Evolutionary conservation across 208 protist genomes (phyloP).

Genomic region (Acanthamoeba pearcei): DNA sequence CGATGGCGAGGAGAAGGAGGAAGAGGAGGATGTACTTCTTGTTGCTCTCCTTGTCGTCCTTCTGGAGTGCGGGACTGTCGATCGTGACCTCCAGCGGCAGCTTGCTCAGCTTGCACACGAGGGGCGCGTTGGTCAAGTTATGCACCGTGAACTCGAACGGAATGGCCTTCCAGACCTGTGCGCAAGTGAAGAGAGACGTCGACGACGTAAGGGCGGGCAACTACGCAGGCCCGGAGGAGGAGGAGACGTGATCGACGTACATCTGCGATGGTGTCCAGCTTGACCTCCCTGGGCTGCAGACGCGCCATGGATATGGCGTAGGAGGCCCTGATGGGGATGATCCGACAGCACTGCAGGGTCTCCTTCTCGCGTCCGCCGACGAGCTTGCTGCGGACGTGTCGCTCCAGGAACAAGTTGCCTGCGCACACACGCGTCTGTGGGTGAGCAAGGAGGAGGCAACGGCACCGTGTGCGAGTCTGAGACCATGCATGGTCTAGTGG

Average conservation of each 20-base stretch:
- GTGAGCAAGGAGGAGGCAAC: background rate
- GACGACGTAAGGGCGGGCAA: background rate
- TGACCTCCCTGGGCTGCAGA: background rate
- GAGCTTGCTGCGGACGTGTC: background rate
- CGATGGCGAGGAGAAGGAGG: background rate
- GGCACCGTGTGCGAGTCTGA: background rate
- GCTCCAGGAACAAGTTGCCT: constrained; percentile 53
- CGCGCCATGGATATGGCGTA: constrained; percentile 51
- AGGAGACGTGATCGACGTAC: background rate
- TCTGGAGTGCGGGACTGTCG: background rate
- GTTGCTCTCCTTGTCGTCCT: background rate
- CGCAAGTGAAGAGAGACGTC: background rate
- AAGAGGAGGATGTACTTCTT: background rate
- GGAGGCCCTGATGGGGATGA: constrained; percentile 22
- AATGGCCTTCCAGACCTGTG: constrained; percentile 15
- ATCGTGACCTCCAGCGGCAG: constrained; percentile 29
- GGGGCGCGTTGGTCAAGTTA: constrained; percentile 22
- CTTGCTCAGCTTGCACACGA: background rate
- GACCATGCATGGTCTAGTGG: background rate
- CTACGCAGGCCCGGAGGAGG: background rate
- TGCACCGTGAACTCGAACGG: constrained; percentile 59
- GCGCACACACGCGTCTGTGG: background rate
- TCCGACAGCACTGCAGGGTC: background rate
- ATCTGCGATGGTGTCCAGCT: constrained; percentile 41
- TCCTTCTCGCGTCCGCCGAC: background rate